Evolutionary conservation across 768 basidiomycete genomes (phyloP).

Genomic region (Leccinum broughii): DNA sequence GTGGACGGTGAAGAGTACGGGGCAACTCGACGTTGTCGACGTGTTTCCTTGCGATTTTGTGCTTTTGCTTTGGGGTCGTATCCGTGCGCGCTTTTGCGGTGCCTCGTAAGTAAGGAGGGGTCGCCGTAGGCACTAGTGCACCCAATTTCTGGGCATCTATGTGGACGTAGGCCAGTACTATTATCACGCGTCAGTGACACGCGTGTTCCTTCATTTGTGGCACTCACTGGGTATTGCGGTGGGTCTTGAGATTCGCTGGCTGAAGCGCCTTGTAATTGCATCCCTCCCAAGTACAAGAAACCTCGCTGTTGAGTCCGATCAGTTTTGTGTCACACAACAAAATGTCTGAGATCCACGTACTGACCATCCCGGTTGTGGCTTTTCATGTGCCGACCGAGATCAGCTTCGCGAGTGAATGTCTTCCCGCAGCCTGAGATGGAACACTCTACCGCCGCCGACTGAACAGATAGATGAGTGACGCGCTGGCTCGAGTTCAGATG

Average conservation of each 20-base stretch:
- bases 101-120: conserved; percentile 25
- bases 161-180: conserved; percentile 14
- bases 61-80: conserved; percentile 15
- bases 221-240: conserved; percentile 32
- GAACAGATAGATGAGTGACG: conserved; percentile 1
- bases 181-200: not conserved
- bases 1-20: no score
- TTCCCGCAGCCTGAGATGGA: conserved; percentile 6
- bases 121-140: conserved; percentile 4
- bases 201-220: not conserved
- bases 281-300: conserved; percentile 17
- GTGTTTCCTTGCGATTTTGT: not conserved
- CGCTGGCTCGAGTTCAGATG: no score
- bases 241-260: conserved; percentile 25
- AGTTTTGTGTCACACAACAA: not conserved
- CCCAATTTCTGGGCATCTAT: conserved; percentile 17
- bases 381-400: conserved; percentile 29
- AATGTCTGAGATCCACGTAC: conserved; percentile 18
- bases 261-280: conserved; percentile 29
- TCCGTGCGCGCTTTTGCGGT: conserved; percentile 19
- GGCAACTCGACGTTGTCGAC: no score
- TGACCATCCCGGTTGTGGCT: conserved; percentile 21
- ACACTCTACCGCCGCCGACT: not conserved
- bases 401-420: conserved; percentile 23
- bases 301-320: conserved; percentile 20